Base-by-base conservation (phyloP, 441 rosid species). In the Syzygium malaccense region DNA sequence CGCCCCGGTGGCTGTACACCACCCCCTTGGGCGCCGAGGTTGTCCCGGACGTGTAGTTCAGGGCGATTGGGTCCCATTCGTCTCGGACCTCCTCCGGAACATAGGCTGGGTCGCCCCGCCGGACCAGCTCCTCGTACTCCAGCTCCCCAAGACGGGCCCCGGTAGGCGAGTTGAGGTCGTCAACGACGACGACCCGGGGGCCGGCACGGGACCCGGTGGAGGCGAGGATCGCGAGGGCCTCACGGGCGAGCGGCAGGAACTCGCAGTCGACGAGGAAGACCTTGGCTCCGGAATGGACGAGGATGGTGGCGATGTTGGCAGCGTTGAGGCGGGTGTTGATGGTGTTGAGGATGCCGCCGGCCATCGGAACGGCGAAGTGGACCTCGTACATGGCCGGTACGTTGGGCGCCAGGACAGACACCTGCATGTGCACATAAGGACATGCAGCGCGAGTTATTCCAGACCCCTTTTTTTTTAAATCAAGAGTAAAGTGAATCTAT, bases 1-100 rank as follows among this genome's bases (percentile, higher is more conserved):
- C 87, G 30, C 87, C 87, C 8, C 87, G 58, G 64, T 85, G 87
- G 87, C 66, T 85, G 87, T 85, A 85, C 57, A 85, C 87, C 48
- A 85, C 87, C 18, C 66, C 87, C 41, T 85, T 85, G 48, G 64
- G 87, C 15, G 45, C 62, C 5, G 87, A 85, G 18, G 87, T 85
- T 18, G 87, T 85, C 10, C 87, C 66, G 19, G 87, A 85, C 28
- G 66, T 85, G 66, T 85, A 85, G 62, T 25, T 85, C 62, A 85
- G 30, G 5, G 87, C 15, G 48, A 85, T 85, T 5, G 87, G 64
- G 62, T 85, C 87, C 87, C 49, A 58, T n/a, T 85, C 87, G 41
- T 85, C 87, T 71, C 9, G 83, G 83, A 71, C 83, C 51, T 71
- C 83, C 51, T 37, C 83, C 41, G 83, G 83, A 28, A 45, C n/a